phyloP scores from a whole-genome alignment of 2,329 filamentous ascomycete genomes.

The Diaporthe caulivora region DNA sequence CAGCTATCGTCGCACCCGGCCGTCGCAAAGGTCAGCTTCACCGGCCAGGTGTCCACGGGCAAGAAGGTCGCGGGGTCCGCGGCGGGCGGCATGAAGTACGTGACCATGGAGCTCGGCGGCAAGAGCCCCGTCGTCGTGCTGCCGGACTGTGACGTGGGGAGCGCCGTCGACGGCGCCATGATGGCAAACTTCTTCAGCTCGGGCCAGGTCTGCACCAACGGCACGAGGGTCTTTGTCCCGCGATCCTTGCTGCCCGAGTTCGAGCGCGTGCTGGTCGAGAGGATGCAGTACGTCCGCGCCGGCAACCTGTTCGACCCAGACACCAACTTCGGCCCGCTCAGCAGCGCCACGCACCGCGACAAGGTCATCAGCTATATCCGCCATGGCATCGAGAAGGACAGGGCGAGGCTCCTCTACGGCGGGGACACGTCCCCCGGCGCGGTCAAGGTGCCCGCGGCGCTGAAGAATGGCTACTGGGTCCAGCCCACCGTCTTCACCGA shows the following conservation, averaged over 20 bases:
- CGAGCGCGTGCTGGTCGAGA: slow-evolving; percentile 76
- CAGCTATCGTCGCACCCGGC: slow-evolving; percentile 78
- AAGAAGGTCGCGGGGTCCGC: slow-evolving; percentile 84
- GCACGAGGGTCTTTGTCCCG: slow-evolving; percentile 88
- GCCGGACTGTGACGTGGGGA: slow-evolving; percentile 81
- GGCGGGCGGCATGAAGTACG: slow-evolving; percentile 85
- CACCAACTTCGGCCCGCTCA: slow-evolving; percentile 88
- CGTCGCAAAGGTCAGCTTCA: slow-evolving; percentile 91
- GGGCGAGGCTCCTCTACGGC: slow-evolving; percentile 80
- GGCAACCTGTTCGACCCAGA: slow-evolving; percentile 78
- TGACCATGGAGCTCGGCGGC: slow-evolving; percentile 92
- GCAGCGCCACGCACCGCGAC: slow-evolving; percentile 78
- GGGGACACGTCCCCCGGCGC: slow-evolving; percentile 70
- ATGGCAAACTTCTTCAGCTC: slow-evolving; percentile 95
- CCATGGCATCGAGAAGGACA: slow-evolving; percentile 79
- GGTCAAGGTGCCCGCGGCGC: slow-evolving; percentile 57
- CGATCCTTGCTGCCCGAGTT: slow-evolving; percentile 73
- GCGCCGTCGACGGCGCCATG: slow-evolving; percentile 90
- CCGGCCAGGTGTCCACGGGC: slow-evolving; percentile 86
- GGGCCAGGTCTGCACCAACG: slow-evolving; percentile 94
- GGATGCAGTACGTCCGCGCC: slow-evolving; percentile 77
- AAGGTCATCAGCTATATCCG: slow-evolving; percentile 85
- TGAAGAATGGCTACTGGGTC: slow-evolving; percentile 82
- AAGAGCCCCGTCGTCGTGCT: slow-evolving; percentile 87
- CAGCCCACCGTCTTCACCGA: slow-evolving; percentile 87